Evolutionary conservation across 1,284 basidiomycete genomes (phyloP).

Genomic region (Ustilago crameri): DNA sequence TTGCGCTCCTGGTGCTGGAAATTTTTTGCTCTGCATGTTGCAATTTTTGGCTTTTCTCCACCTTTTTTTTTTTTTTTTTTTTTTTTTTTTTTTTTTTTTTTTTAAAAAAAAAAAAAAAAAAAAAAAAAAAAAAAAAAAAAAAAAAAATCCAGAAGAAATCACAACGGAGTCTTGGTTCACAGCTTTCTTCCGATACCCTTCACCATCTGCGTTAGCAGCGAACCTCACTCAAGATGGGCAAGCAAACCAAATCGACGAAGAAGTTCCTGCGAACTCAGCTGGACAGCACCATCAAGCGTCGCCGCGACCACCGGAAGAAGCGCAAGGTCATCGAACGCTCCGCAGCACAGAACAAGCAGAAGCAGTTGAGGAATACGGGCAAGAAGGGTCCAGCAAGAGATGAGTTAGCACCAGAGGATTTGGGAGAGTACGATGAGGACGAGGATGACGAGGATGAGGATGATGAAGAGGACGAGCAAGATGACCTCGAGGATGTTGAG

Average conservation of each 20-base stretch:
- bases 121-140: too few relatives aligned
- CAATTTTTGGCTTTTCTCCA: neutral
- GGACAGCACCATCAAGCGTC: constrained; percentile 59
- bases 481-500: constrained; percentile 58
- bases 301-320: constrained; percentile 62
- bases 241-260: constrained; percentile 62
- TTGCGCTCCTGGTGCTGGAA: constrained; percentile 1
- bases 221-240: constrained; percentile 52
- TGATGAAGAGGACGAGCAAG: constrained; percentile 32
- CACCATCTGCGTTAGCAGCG: neutral
- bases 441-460: constrained; percentile 54
- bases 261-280: constrained; percentile 64
- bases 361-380: constrained; percentile 42
- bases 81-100: too few relatives aligned
- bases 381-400: constrained; percentile 27
- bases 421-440: constrained; percentile 42
- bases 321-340: constrained; percentile 52
- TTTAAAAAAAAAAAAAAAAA: too few relatives aligned
- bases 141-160: neutral
- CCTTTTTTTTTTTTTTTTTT: constrained; percentile 1
- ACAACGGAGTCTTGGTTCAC: neutral
- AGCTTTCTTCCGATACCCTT: neutral
- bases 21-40: constrained; percentile 11
- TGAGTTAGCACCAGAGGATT: constrained; percentile 22
- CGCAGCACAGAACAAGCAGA: constrained; percentile 40